These are phyloP conservation scores for Serendipita sp. DNA, from an alignment of 1,284 basidiomycete species.

Conservation along the genomic window DNA sequence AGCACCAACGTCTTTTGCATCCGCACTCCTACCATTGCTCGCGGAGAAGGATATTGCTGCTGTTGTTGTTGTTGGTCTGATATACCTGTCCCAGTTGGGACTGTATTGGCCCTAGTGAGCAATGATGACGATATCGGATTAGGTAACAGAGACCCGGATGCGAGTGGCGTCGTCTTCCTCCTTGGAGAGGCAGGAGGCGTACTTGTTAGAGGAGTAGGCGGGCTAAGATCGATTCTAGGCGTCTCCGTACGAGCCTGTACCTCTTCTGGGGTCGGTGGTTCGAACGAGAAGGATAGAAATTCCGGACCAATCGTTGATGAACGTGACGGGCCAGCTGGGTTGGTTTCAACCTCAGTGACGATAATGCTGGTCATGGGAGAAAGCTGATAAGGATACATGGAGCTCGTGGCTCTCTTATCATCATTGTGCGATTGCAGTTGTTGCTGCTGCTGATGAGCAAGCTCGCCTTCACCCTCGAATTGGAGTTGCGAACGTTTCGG, in stretches of 20 bases:
- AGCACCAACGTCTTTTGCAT: slow-evolving; percentile 84
- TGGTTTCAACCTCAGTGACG: background rate
- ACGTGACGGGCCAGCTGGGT: background rate
- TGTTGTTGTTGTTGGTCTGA: slow-evolving; percentile 6
- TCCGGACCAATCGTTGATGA: background rate
- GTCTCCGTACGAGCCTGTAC: slow-evolving; percentile 8
- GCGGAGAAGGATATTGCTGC: slow-evolving; percentile 8
- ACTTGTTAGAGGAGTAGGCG: slow-evolving; percentile 7
- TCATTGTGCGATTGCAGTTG: background rate
- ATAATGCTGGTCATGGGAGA: background rate
- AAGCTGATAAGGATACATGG: slow-evolving; percentile 6
- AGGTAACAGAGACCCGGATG: slow-evolving; percentile 10
- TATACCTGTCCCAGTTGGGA: slow-evolving; percentile 10
- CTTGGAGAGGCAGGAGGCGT: background rate
- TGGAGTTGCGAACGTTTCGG: slow-evolving; percentile 2
- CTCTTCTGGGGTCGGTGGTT: slow-evolving; percentile 4
- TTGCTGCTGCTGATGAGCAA: background rate
- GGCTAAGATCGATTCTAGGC: background rate
- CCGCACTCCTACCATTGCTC: slow-evolving; percentile 17
- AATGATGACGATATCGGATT: slow-evolving; percentile 14
- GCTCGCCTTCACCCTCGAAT: background rate
- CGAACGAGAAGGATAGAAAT: background rate
- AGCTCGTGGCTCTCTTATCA: background rate
- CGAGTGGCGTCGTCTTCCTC: slow-evolving; percentile 9
- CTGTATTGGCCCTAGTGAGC: slow-evolving; percentile 6